phyloP scores from a whole-genome alignment of 2,329 filamentous ascomycete genomes.

The Penicillium palitans region DNA sequence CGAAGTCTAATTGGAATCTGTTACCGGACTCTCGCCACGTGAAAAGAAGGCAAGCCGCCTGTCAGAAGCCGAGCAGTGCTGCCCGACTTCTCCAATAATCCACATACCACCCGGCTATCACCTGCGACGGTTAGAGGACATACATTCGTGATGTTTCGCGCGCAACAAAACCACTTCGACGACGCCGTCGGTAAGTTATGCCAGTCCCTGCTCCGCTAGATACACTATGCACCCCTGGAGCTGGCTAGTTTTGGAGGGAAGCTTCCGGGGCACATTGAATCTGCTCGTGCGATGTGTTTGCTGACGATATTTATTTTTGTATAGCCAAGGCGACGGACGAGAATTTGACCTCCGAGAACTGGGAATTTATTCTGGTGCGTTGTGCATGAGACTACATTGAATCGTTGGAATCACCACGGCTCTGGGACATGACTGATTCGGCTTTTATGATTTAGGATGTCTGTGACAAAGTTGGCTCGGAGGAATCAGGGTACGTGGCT shows the following conservation, averaged over 20 bases:
- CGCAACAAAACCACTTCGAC: slow-evolving; percentile 68
- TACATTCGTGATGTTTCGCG: slow-evolving; percentile 54
- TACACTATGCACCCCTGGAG: not conserved
- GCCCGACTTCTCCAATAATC: slow-evolving; percentile 14
- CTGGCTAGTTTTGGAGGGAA: not conserved
- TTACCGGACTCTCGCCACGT: not conserved
- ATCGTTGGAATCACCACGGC: not conserved
- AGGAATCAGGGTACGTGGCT: slow-evolving; percentile 49
- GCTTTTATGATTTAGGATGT: slow-evolving; percentile 50
- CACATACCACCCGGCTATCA: slow-evolving; percentile 9
- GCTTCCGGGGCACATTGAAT: not conserved
- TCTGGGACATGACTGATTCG: slow-evolving; percentile 11
- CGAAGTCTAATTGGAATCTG: not conserved
- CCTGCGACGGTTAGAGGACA: slow-evolving; percentile 11
- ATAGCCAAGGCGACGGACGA: slow-evolving; percentile 88
- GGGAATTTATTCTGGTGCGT: slow-evolving; percentile 66
- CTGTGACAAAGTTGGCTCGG: slow-evolving; percentile 58
- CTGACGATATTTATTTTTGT: slow-evolving; percentile 30
- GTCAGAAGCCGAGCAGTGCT: slow-evolving; percentile 12
- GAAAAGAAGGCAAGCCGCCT: not conserved
- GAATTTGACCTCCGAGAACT: slow-evolving; percentile 86
- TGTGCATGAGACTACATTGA: not conserved
- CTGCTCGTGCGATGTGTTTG: slow-evolving; percentile 1
- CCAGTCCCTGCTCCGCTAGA: not conserved
- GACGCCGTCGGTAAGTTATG: slow-evolving; percentile 63